phyloP scores from a whole-genome alignment of 352 stramenopile genomes.

The Blastocystis sp. region DNA sequence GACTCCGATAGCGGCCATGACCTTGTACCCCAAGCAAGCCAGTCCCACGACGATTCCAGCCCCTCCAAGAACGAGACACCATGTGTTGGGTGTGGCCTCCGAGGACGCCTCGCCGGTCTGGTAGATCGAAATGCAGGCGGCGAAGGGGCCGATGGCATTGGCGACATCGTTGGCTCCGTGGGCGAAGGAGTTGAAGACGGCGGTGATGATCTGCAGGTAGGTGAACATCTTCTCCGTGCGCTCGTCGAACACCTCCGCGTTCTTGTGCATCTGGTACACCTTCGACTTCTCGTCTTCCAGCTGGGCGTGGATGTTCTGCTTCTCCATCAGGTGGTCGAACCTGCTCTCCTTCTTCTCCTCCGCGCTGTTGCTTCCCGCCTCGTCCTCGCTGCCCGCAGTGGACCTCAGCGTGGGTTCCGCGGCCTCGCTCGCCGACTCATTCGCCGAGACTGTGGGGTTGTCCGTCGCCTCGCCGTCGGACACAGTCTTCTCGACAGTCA shows the following conservation, averaged over 20 bases:
- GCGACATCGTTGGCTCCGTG: constrained; percentile 70
- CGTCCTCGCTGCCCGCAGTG: neutral
- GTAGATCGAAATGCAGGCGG: constrained; percentile 64
- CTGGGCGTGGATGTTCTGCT: constrained; percentile 64
- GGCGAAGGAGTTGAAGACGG: constrained; percentile 68
- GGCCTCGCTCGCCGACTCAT: neutral
- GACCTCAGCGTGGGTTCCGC: neutral
- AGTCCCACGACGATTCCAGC: constrained; percentile 66
- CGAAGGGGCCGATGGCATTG: constrained; percentile 68
- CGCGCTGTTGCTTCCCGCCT: neutral
- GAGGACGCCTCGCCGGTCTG: constrained; percentile 23
- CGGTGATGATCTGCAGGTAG: constrained; percentile 69
- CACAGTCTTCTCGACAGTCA: neutral
- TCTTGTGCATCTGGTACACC: constrained; percentile 65
- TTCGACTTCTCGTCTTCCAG: constrained; percentile 64
- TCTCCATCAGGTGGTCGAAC: neutral
- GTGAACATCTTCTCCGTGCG: constrained; percentile 69
- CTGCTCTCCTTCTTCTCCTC: constrained; percentile 13
- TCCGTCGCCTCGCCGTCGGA: neutral
- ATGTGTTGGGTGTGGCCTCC: constrained; percentile 64
- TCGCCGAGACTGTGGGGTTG: neutral
- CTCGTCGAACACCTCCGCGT: constrained; percentile 67
- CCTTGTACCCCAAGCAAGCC: constrained; percentile 66
- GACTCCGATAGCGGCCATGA: constrained; percentile 69
- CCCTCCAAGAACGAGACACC: constrained; percentile 67